Conservation (phyloP, 768 basidiomycete genomes). For the Leccinum sublutescens region DNA sequence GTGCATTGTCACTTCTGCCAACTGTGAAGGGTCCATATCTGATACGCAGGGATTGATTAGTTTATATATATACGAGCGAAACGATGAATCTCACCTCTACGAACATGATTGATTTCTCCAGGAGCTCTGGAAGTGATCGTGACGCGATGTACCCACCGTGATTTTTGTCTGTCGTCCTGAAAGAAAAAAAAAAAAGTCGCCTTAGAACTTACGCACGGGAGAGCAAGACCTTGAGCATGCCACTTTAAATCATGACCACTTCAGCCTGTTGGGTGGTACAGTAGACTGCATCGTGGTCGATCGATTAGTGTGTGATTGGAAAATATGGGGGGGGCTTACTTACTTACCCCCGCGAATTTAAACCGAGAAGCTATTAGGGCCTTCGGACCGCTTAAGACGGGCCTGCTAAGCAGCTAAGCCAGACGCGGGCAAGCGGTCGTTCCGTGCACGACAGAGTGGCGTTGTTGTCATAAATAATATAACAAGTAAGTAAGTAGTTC, state of each 20-base stretch:
- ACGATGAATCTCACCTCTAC: conserved; percentile 60
- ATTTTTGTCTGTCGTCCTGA: too few species aligned
- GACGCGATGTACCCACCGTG: too few species aligned
- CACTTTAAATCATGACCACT: conserved; percentile 91
- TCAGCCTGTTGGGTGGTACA: conserved; percentile 90
- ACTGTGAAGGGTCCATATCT: conserved; percentile 59
- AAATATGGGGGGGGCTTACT: too few species aligned
- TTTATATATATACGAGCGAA: background rate
- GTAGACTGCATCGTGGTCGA: too few species aligned
- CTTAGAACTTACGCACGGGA: background rate
- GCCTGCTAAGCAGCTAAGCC: background rate
- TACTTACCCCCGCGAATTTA: too few species aligned
- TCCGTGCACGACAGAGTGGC: conserved; percentile 3
- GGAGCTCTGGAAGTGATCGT: conserved; percentile 68
- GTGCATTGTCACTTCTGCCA: conserved; percentile 71
- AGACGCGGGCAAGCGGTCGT: background rate
- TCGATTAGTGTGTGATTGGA: too few species aligned
- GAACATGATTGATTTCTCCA: conserved; percentile 74
- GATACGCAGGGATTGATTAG: background rate
- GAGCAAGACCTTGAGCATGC: conserved; percentile 74
- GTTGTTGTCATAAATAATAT: too few species aligned
- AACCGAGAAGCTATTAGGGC: too few species aligned
- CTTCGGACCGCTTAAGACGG: too few species aligned
- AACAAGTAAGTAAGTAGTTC: too few species aligned
- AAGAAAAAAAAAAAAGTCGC: too few species aligned